Evolutionary conservation across 108 stramenopile species (phyloP).

Genomic region (Skeletonema grethae): DNA sequence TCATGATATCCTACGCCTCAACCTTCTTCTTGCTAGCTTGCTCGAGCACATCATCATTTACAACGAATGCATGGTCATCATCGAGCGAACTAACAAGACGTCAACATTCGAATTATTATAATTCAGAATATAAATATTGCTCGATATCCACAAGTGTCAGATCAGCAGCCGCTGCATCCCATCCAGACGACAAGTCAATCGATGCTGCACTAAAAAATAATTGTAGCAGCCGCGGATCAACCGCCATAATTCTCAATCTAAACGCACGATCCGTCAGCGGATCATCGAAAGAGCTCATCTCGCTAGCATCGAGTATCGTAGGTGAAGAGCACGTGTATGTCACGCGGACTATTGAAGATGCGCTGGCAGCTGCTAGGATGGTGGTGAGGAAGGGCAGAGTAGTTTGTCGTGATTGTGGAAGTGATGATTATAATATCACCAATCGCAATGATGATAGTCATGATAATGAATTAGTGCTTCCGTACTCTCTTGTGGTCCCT

Average conservation of each 20-base stretch:
- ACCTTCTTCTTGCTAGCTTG: background rate
- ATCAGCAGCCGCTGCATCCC: background rate
- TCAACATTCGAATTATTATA: too few species aligned
- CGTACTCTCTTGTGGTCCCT: slow-evolving; percentile 56
- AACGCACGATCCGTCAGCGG: slow-evolving; percentile 62
- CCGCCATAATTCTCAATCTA: slow-evolving; percentile 60
- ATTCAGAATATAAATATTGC: background rate
- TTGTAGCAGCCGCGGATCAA: too few species aligned
- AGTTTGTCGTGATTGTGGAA: too few species aligned
- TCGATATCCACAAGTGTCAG: too few species aligned
- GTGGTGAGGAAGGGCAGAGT: slow-evolving; percentile 6
- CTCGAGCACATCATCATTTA: background rate
- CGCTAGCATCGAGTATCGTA: slow-evolving; percentile 34
- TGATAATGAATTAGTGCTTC: background rate
- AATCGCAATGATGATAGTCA: too few species aligned
- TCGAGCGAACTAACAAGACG: too few species aligned
- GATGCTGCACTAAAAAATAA: too few species aligned
- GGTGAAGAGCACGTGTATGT: slow-evolving; percentile 50
- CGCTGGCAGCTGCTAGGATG: slow-evolving; percentile 34
- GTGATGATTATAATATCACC: too few species aligned
- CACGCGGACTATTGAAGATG: slow-evolving; percentile 61
- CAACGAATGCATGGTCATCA: background rate
- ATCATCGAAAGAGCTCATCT: background rate
- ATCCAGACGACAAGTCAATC: background rate
- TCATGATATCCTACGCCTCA: background rate